Evolutionary conservation across 352 stramenopile genomes (phyloP).

Genomic region (Hyaloperonospora brassicae): DNA sequence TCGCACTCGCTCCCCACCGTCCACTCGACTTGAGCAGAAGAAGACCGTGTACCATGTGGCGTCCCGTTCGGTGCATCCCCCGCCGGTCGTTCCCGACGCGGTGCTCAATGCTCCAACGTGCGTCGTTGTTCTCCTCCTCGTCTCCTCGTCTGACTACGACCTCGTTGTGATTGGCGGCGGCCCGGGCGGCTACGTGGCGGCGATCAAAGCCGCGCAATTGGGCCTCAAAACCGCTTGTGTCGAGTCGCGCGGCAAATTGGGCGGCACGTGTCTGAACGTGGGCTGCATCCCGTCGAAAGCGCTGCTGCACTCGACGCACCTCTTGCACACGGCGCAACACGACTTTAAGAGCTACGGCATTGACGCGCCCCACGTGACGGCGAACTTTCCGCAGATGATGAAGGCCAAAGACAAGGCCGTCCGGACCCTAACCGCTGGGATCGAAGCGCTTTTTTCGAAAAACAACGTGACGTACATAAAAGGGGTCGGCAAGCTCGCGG

Average conservation of each 20-base stretch:
- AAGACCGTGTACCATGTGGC: no score
- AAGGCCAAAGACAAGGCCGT: conserved; percentile 94
- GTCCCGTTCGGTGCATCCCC: no score
- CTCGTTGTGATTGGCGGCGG: conserved; percentile 92
- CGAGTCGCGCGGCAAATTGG: conserved; percentile 92
- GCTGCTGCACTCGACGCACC: conserved; percentile 92
- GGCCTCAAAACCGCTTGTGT: conserved; percentile 98
- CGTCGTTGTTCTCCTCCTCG: conserved; percentile 48
- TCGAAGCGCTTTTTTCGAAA: conserved; percentile 99
- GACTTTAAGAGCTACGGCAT: conserved; percentile 96
- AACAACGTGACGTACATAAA: conserved; percentile 98
- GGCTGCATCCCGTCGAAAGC: conserved; percentile 99
- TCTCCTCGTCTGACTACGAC: conserved; percentile 53
- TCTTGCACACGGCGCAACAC: conserved; percentile 94
- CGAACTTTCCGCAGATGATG: conserved; percentile 96
- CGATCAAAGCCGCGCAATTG: conserved; percentile 97
- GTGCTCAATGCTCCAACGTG: no score
- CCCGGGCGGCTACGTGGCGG: conserved; percentile 96
- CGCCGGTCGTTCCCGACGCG: no score
- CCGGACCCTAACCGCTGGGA: conserved; percentile 91
- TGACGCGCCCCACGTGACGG: conserved; percentile 75
- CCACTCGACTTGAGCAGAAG: no score
- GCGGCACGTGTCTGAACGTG: conserved; percentile 98
- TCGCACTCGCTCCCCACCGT: no score
- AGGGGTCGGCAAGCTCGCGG: conserved; percentile 91